phyloP scores from a whole-genome alignment of 768 basidiomycete genomes.

The Candolleomyces aberdarensis region DNA sequence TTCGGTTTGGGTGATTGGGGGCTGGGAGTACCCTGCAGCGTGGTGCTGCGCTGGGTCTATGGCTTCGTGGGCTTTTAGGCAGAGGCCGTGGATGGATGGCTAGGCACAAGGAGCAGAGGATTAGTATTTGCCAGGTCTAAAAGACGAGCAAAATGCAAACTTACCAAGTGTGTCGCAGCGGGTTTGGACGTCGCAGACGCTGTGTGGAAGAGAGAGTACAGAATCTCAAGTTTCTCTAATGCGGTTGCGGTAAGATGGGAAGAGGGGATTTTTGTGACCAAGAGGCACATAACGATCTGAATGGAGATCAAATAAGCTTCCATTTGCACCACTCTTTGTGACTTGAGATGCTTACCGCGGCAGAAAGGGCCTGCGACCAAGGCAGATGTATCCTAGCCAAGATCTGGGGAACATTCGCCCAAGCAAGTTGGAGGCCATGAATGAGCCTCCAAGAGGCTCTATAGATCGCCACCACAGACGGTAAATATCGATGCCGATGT shows the following conservation, averaged over 20 bases:
- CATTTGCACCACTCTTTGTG: too few species aligned
- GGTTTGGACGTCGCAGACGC: slow-evolving; percentile 43
- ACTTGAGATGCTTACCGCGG: slow-evolving; percentile 43
- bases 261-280: slow-evolving; percentile 47
- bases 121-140: not conserved
- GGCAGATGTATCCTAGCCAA: slow-evolving; percentile 44
- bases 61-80: slow-evolving; percentile 42
- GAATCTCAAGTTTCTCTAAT: slow-evolving; percentile 43
- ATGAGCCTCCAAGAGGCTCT: slow-evolving; percentile 69
- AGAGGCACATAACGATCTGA: slow-evolving; percentile 59
- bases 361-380: slow-evolving; percentile 70
- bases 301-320: not conserved
- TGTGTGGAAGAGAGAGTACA: slow-evolving; percentile 43
- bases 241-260: slow-evolving; percentile 47
- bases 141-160: slow-evolving; percentile 8
- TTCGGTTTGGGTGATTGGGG: slow-evolving; percentile 38
- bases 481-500: slow-evolving; percentile 58
- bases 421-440: slow-evolving; percentile 43
- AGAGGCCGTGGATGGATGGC: slow-evolving; percentile 35
- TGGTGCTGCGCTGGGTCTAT: slow-evolving; percentile 23
- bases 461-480: slow-evolving; percentile 71
- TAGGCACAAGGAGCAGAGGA: not conserved
- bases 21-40: slow-evolving; percentile 13
- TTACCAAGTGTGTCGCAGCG: slow-evolving; percentile 44
- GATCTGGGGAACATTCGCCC: slow-evolving; percentile 36